These are phyloP conservation scores for Sphagnum fallax DNA, from an alignment of 228 moss, liverwort and hornwort species.

Conservation along the genomic window DNA sequence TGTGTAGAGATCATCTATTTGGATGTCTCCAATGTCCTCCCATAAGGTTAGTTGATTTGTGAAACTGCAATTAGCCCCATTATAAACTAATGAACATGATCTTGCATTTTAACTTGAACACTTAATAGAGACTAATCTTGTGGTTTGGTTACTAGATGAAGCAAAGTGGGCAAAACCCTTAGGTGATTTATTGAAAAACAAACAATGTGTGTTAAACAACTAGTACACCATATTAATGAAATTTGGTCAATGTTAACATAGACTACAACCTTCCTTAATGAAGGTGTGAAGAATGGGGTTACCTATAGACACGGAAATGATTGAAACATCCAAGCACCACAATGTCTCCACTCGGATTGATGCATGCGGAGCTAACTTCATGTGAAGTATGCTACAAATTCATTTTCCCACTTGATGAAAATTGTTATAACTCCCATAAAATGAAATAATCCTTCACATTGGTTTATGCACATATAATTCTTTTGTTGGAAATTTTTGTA, in stretches of 20 bases:
- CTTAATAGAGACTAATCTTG: too few species aligned
- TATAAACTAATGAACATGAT: background rate
- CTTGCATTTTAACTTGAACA: too few species aligned
- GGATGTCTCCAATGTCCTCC: constrained; percentile 78
- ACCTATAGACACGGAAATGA: constrained; percentile 82
- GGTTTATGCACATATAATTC: background rate
- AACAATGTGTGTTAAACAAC: too few species aligned
- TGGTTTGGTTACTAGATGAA: too few species aligned
- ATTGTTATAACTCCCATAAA: background rate
- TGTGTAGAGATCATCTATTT: constrained; percentile 54
- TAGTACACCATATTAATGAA: too few species aligned
- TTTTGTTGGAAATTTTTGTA: too few species aligned
- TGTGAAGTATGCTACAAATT: constrained; percentile 28
- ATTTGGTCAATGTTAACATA: too few species aligned
- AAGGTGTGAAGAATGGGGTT: too few species aligned
- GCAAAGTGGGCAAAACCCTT: too few species aligned
- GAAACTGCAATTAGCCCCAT: constrained; percentile 36
- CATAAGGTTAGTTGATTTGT: constrained; percentile 56
- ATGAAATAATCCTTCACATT: background rate
- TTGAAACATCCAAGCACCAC: constrained; percentile 74
- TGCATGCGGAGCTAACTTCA: constrained; percentile 67
- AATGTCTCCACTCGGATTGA: constrained; percentile 79
- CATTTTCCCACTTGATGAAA: too few species aligned
- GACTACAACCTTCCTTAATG: too few species aligned
- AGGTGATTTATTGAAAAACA: too few species aligned